Percentiles rank a stretch among this genome's conserved stretches.
Evolutionary conservation across 1,139 yeast species (phyloP).

Genomic region (Ashbya aceris): DNA sequence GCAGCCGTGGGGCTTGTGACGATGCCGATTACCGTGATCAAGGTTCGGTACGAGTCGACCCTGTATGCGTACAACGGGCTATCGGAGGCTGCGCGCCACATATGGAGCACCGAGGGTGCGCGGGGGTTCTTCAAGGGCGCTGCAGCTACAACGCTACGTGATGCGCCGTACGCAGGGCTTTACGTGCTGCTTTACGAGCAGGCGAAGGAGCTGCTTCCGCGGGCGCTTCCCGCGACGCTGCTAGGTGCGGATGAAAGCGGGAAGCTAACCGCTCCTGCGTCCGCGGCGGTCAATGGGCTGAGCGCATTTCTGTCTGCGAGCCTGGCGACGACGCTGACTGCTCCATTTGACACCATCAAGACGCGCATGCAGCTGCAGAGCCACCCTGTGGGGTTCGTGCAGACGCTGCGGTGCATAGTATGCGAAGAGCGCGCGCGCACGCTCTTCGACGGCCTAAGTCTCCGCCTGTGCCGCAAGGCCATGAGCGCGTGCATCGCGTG

Average conservation of each 20-base stretch:
- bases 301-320: constrained; percentile 73
- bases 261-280: constrained; percentile 31
- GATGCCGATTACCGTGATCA: constrained; percentile 97
- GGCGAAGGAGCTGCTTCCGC: constrained; percentile 43
- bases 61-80: constrained; percentile 62
- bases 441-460: constrained; percentile 73
- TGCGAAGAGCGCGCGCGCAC: constrained; percentile 52
- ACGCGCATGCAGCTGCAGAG: constrained; percentile 72
- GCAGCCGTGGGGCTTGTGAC: constrained; percentile 77
- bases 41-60: constrained; percentile 80
- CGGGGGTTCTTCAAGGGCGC: constrained; percentile 79
- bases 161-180: constrained; percentile 93
- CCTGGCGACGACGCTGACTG: constrained; percentile 76
- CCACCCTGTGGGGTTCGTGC: constrained; percentile 34
- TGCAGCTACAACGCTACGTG: constrained; percentile 79
- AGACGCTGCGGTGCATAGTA: constrained; percentile 35
- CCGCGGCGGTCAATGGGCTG: constrained; percentile 55
- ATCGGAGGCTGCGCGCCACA: constrained; percentile 50
- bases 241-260: constrained; percentile 15
- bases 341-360: constrained; percentile 91
- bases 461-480: constrained; percentile 78
- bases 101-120: constrained; percentile 43
- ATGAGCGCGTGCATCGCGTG: constrained; percentile 92
- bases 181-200: constrained; percentile 80
- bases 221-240: constrained; percentile 20